Evolutionary conservation across 345 rosid species (phyloP).

Genomic region (Brassica juncea): DNA sequence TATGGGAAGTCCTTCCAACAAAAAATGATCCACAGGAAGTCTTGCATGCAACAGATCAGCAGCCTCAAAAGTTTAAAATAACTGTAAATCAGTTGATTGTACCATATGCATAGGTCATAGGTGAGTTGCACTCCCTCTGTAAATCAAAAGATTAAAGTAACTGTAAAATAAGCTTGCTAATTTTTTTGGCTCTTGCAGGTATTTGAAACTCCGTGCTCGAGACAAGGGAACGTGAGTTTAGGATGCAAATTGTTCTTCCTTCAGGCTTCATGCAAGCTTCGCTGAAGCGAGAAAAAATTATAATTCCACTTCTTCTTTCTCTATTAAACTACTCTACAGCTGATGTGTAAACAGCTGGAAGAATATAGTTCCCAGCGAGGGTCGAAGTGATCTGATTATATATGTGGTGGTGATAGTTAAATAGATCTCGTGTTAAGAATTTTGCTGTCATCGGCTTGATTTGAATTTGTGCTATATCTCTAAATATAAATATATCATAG

Average conservation of each 20-base stretch:
- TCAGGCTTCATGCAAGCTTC: neutral
- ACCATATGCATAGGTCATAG: constrained; percentile 55
- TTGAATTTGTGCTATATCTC: too few species aligned
- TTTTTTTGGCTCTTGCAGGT: constrained; percentile 19
- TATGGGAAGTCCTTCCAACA: constrained; percentile 80
- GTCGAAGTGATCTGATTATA: too few species aligned
- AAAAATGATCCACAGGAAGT: constrained; percentile 39
- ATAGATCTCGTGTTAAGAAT: too few species aligned
- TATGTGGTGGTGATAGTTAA: too few species aligned
- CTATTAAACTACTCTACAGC: neutral
- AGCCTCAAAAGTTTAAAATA: neutral
- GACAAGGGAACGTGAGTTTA: neutral
- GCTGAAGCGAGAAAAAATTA: neutral
- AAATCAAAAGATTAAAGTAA: too few species aligned
- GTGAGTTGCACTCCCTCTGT: constrained; percentile 66
- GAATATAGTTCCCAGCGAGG: neutral
- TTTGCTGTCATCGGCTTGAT: too few species aligned
- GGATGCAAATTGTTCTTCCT: neutral
- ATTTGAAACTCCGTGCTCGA: neutral
- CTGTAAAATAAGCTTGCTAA: constrained; percentile 38
- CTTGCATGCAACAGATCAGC: neutral
- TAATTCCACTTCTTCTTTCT: neutral
- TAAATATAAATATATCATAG: too few species aligned
- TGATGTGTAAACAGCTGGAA: neutral
- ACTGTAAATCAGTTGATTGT: constrained; percentile 1